These are phyloP conservation scores for Nigrograna mackinnonii DNA, from an alignment of 2,329 filamentous ascomycete genomes.

Conservation along the genomic window DNA sequence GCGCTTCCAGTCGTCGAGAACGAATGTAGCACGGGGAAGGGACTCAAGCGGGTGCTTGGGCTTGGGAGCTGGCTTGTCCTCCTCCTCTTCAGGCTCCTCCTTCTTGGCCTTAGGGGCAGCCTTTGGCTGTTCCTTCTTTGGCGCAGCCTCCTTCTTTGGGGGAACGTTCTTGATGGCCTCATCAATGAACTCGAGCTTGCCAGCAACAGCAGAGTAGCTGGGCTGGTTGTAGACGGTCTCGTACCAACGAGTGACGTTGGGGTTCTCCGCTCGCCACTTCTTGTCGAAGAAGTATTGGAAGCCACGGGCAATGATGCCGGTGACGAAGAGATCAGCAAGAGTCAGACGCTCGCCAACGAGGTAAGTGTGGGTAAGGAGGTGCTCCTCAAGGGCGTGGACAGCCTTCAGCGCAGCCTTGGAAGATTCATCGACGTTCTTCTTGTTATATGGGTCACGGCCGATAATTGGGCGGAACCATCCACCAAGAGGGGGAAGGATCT, in stretches of 20 bases:
- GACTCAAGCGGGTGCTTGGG: slow-evolving; percentile 93
- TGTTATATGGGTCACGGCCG: slow-evolving; percentile 88
- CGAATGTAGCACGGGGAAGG: slow-evolving; percentile 77
- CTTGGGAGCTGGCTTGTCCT: slow-evolving; percentile 72
- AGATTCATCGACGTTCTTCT: slow-evolving; percentile 88
- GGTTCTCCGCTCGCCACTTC: slow-evolving; percentile 80
- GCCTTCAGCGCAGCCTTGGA: slow-evolving; percentile 70
- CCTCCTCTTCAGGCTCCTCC: slow-evolving; percentile 65
- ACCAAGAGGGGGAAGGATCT: slow-evolving; percentile 75
- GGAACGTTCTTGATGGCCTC: slow-evolving; percentile 73
- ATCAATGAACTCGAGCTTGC: slow-evolving; percentile 78
- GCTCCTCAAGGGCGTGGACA: slow-evolving; percentile 76
- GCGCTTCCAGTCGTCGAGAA: slow-evolving; percentile 98
- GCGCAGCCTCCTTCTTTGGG: slow-evolving; percentile 69
- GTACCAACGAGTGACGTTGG: slow-evolving; percentile 91
- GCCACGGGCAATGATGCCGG: slow-evolving; percentile 78
- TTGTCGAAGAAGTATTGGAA: slow-evolving; percentile 96
- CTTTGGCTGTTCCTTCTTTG: slow-evolving; percentile 72
- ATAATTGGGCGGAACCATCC: slow-evolving; percentile 86
- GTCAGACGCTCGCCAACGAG: slow-evolving; percentile 97
- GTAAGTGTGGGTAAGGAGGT: slow-evolving; percentile 92
- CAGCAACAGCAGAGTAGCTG: slow-evolving; percentile 80
- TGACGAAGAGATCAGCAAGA: slow-evolving; percentile 88
- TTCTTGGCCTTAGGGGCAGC: slow-evolving; percentile 55
- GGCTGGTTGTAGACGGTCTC: slow-evolving; percentile 91